A percentile compares a stretch with the other conserved stretches of the same genome.
Conservation (phyloP, 768 basidiomycete species). For the Calvatia gigantea region DNA sequence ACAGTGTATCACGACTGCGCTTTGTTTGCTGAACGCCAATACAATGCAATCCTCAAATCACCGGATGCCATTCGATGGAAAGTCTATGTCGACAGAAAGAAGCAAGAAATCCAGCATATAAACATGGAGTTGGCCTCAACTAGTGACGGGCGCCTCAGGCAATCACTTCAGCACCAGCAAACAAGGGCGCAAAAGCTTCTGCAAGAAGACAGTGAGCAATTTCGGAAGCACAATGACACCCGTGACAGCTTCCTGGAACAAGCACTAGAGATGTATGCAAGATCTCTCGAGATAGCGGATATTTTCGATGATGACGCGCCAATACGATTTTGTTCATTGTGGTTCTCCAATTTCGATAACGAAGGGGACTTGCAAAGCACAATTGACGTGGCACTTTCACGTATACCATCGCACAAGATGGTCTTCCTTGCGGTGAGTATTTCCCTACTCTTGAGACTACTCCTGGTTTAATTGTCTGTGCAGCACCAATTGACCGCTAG, state of each 20-base stretch:
- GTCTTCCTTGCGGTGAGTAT: slow-evolving; percentile 68
- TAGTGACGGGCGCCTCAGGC: slow-evolving; percentile 14
- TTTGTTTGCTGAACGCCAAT: slow-evolving; percentile 86
- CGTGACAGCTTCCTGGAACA: slow-evolving; percentile 63
- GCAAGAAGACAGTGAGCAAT: slow-evolving; percentile 43
- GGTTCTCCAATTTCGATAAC: slow-evolving; percentile 85
- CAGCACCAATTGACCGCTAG: slow-evolving; percentile 92
- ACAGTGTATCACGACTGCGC: slow-evolving; percentile 80
- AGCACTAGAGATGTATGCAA: slow-evolving; percentile 85
- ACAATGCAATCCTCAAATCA: slow-evolving; percentile 63
- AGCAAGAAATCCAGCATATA: slow-evolving; percentile 59
- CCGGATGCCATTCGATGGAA: slow-evolving; percentile 69
- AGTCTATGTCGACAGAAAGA: slow-evolving; percentile 71
- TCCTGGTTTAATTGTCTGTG: neutral
- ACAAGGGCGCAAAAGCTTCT: slow-evolving; percentile 30
- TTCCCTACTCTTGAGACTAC: neutral
- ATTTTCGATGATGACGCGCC: slow-evolving; percentile 71
- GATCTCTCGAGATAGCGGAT: slow-evolving; percentile 66
- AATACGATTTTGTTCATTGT: slow-evolving; percentile 84
- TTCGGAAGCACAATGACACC: slow-evolving; percentile 52
- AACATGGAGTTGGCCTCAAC: slow-evolving; percentile 28
- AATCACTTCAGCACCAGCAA: slow-evolving; percentile 22
- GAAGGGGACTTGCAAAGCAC: slow-evolving; percentile 36
- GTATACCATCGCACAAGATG: slow-evolving; percentile 84
- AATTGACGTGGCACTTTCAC: slow-evolving; percentile 43